Evolutionary conservation across 2,329 filamentous ascomycete species (phyloP).

Genomic region (Chaetomium globosum): DNA sequence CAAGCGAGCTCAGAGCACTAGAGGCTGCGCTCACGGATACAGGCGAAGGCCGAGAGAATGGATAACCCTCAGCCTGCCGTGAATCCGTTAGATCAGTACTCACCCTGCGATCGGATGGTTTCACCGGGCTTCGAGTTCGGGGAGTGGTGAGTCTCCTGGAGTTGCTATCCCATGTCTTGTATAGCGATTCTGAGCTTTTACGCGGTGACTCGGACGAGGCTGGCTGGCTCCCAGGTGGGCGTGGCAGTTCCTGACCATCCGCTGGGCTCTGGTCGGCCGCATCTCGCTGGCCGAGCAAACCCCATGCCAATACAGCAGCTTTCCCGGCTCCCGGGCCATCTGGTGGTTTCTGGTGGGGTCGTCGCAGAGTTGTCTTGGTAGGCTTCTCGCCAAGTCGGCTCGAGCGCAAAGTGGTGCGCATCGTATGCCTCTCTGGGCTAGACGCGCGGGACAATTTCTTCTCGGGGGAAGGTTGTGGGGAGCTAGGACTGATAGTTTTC

Average conservation of each 20-base stretch:
- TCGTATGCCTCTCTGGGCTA: slow-evolving; percentile 63
- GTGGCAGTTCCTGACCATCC: slow-evolving; percentile 33
- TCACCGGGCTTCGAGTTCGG: slow-evolving; percentile 41
- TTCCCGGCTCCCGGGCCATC: slow-evolving; percentile 62
- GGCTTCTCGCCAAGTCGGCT: slow-evolving; percentile 50
- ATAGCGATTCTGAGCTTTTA: slow-evolving; percentile 39
- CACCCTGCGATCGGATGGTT: slow-evolving; percentile 38
- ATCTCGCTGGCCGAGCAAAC: slow-evolving; percentile 48
- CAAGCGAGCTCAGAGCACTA: slow-evolving; percentile 52
- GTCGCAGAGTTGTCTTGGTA: slow-evolving; percentile 44
- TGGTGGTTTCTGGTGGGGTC: slow-evolving; percentile 46
- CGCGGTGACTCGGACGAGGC: slow-evolving; percentile 36
- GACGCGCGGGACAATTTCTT: slow-evolving; percentile 52
- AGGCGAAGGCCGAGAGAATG: slow-evolving; percentile 47
- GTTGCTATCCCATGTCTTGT: slow-evolving; percentile 58
- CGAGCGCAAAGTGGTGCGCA: slow-evolving; percentile 63
- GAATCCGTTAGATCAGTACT: slow-evolving; percentile 38
- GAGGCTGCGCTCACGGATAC: slow-evolving; percentile 60
- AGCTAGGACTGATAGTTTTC: slow-evolving; percentile 38
- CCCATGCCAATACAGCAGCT: slow-evolving; percentile 67
- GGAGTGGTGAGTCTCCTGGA: slow-evolving; percentile 54
- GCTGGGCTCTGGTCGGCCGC: slow-evolving; percentile 14
- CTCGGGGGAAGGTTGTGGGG: slow-evolving; percentile 41
- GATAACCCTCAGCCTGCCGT: slow-evolving; percentile 48
- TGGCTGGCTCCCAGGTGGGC: slow-evolving; percentile 20